These are phyloP conservation scores for Fusarium sp. DNA, from an alignment of 2,329 filamentous ascomycete genomes.

Conservation along the genomic window DNA sequence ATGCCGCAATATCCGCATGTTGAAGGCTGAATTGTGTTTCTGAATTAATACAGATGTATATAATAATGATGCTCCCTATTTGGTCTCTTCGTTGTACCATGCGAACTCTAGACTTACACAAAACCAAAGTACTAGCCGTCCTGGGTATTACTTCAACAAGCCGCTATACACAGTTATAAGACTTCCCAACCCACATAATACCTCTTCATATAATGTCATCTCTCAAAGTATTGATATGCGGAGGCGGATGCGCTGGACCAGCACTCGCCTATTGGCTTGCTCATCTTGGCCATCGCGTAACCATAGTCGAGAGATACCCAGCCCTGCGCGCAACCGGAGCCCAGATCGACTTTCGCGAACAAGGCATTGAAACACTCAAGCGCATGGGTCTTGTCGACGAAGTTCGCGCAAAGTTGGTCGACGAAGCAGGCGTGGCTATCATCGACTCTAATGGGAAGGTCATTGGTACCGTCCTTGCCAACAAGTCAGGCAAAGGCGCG, in stretches of 20 bases:
- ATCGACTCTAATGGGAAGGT: slow-evolving; percentile 16
- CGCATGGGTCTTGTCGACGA: slow-evolving; percentile 18
- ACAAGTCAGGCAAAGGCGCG: slow-evolving; percentile 38
- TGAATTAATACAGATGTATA: not conserved
- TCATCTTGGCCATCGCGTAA: slow-evolving; percentile 50
- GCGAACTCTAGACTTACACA: not conserved
- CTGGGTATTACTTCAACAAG: not conserved
- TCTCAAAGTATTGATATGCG: slow-evolving; percentile 47
- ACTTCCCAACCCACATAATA: not conserved
- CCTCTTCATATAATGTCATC: slow-evolving; percentile 7
- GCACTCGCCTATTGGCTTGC: slow-evolving; percentile 50
- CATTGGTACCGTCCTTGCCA: slow-evolving; percentile 24
- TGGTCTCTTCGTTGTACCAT: not conserved
- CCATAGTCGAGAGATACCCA: slow-evolving; percentile 56
- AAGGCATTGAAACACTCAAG: slow-evolving; percentile 26
- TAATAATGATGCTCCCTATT: too few species aligned
- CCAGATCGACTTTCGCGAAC: slow-evolving; percentile 34
- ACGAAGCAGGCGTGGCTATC: slow-evolving; percentile 23
- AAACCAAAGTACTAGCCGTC: not conserved
- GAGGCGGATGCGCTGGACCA: slow-evolving; percentile 53
- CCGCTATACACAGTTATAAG: not conserved
- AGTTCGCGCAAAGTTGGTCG: slow-evolving; percentile 13
- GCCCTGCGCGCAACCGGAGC: slow-evolving; percentile 26
- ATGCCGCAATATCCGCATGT: slow-evolving; percentile 8
- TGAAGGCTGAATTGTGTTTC: not conserved